Percentiles rank a stretch among this genome's conserved stretches.
Evolutionary conservation across 805 yeast species (phyloP).

Genomic region (Suhomyces faveliae): DNA sequence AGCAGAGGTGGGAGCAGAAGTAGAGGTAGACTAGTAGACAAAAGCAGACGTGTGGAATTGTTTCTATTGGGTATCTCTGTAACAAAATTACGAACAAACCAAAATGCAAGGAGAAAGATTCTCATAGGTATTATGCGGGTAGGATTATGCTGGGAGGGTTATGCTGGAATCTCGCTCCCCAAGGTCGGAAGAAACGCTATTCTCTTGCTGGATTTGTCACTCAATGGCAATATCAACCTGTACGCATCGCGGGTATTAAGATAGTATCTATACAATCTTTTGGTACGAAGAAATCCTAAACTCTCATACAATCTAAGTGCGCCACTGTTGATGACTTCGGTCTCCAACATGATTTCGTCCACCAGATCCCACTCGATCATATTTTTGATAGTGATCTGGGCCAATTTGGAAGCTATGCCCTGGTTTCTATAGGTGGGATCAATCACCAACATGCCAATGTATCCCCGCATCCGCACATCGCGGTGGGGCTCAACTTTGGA

Average conservation of each 20-base stretch:
- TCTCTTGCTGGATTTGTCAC: constrained; percentile 48
- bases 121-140: too few relatives aligned
- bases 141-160: too few relatives aligned
- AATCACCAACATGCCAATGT: constrained; percentile 95
- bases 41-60: too few relatives aligned
- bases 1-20: too few relatives aligned
- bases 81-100: background rate
- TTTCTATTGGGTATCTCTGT: background rate
- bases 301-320: constrained; percentile 71
- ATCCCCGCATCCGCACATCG: constrained; percentile 73
- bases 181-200: constrained; percentile 46
- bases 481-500: constrained; percentile 80
- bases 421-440: constrained; percentile 65
- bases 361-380: constrained; percentile 63
- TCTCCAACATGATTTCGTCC: constrained; percentile 91
- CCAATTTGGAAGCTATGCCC: constrained; percentile 79
- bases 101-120: background rate
- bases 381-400: constrained; percentile 55
- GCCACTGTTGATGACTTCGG: constrained; percentile 77
- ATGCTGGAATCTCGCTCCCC: background rate
- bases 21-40: too few relatives aligned
- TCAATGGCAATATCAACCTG: constrained; percentile 78
- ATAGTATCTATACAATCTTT: constrained; percentile 82
- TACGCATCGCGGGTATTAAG: constrained; percentile 92
- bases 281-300: constrained; percentile 71